phyloP scores from a whole-genome alignment of 1,284 basidiomycete genomes.

The Cystobasidium sp. region DNA sequence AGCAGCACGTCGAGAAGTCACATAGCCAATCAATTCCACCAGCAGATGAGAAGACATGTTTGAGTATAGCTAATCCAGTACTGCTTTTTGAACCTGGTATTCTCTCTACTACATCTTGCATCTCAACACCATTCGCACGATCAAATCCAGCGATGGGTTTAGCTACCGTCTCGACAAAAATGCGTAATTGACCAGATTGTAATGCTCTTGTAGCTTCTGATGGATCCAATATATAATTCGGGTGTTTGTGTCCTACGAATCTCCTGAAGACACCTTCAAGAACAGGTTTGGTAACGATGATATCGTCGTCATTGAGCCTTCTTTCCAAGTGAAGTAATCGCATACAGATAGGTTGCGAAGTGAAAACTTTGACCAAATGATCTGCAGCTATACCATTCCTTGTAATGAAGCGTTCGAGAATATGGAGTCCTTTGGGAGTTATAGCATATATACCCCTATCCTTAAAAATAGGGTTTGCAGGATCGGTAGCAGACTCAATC shows the following conservation, averaged over 20 bases:
- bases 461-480: constrained; percentile 86
- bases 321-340: constrained; percentile 96
- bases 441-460: constrained; percentile 94
- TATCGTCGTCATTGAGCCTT: constrained; percentile 89
- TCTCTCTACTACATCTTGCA: constrained; percentile 69
- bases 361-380: constrained; percentile 86
- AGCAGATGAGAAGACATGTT: constrained; percentile 83
- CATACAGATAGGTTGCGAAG: constrained; percentile 94
- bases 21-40: constrained; percentile 94
- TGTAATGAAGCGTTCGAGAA: constrained; percentile 97
- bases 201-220: constrained; percentile 37
- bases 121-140: constrained; percentile 60
- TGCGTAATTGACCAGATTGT: constrained; percentile 5
- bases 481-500: constrained; percentile 94
- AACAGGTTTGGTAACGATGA: constrained; percentile 90
- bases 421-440: constrained; percentile 96
- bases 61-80: constrained; percentile 59
- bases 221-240: constrained; percentile 67
- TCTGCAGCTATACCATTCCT: constrained; percentile 96
- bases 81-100: constrained; percentile 43
- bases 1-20: constrained; percentile 95
- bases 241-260: constrained; percentile 70
- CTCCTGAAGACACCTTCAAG: constrained; percentile 94
- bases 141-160: constrained; percentile 57
- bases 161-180: constrained; percentile 50